Percentiles rank a stretch among this genome's conserved stretches.
Evolutionary conservation across 768 basidiomycete genomes (phyloP).

Genomic region (Hericium rajendrae): DNA sequence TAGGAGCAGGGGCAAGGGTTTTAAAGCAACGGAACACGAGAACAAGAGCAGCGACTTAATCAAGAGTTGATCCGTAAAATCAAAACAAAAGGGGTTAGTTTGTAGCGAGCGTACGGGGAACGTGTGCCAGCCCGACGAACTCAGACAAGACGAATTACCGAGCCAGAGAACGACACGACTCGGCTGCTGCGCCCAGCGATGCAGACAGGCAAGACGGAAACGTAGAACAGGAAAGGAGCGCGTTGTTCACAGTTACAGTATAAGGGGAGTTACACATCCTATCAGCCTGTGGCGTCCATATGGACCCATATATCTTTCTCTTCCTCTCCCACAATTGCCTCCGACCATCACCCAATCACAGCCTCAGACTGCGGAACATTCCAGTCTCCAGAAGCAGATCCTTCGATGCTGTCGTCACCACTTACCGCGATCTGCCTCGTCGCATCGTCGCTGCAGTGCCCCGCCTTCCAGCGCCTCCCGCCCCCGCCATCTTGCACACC

Average conservation of each 20-base stretch:
- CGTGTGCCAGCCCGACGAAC: not conserved
- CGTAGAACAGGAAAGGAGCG: not conserved
- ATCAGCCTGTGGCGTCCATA: not conserved
- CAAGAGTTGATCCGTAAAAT: not conserved
- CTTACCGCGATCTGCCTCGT: not conserved
- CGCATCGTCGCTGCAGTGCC: not conserved
- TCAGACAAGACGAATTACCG: not conserved
- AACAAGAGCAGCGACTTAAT: not conserved
- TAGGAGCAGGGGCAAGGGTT: too few relatives aligned
- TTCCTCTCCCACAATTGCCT: too few relatives aligned
- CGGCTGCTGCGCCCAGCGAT: not conserved
- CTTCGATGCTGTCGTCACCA: too few relatives aligned
- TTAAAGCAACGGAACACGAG: too few relatives aligned
- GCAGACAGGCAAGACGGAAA: not conserved
- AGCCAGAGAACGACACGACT: too few relatives aligned
- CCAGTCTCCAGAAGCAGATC: too few relatives aligned
- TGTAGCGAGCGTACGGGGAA: not conserved
- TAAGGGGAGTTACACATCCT: too few relatives aligned
- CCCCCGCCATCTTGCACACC: not conserved
- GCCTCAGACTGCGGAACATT: too few relatives aligned
- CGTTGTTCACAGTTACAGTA: too few relatives aligned
- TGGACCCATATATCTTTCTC: not conserved
- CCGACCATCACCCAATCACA: too few relatives aligned
- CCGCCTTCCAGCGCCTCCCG: not conserved
- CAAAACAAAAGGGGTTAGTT: constrained; percentile 1